Conservation (phyloP, 106 monocot species). For the Dioscorea zingiberensis region DNA sequence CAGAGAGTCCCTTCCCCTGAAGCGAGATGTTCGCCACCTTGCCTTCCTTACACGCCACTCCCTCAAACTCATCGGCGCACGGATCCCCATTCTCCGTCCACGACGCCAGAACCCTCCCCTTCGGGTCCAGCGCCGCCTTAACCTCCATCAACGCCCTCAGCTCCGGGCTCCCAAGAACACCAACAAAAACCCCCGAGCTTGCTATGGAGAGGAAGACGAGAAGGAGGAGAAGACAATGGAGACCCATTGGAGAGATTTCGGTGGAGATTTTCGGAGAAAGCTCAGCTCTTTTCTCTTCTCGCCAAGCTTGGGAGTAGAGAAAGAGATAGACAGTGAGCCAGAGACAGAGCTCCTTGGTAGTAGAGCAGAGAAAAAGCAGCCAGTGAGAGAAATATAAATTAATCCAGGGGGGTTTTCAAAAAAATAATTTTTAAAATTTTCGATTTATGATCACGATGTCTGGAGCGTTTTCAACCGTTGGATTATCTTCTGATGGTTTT, state of each 20-base stretch:
- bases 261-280: too few relatives aligned
- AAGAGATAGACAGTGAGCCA: background rate
- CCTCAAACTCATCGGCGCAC: slow-evolving; percentile 55
- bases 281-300: too few relatives aligned
- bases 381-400: background rate
- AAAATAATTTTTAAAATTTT: too few relatives aligned
- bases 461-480: too few relatives aligned
- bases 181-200: background rate
- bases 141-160: slow-evolving; percentile 56
- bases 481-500: too few relatives aligned
- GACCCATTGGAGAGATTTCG: background rate
- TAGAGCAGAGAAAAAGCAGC: background rate
- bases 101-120: slow-evolving; percentile 35
- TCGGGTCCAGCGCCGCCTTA: slow-evolving; percentile 61
- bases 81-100: slow-evolving; percentile 63
- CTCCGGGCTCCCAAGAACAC: slow-evolving; percentile 17
- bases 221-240: background rate
- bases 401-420: too few relatives aligned
- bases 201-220: background rate
- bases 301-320: background rate
- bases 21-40: slow-evolving; percentile 74
- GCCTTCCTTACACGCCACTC: slow-evolving; percentile 68
- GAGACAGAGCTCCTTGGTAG: background rate
- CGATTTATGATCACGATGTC: too few relatives aligned
- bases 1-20: slow-evolving; percentile 73